Conservation (phyloP, 2,329 filamentous ascomycete species). For the Pseudogymnoascus verrucosus region DNA sequence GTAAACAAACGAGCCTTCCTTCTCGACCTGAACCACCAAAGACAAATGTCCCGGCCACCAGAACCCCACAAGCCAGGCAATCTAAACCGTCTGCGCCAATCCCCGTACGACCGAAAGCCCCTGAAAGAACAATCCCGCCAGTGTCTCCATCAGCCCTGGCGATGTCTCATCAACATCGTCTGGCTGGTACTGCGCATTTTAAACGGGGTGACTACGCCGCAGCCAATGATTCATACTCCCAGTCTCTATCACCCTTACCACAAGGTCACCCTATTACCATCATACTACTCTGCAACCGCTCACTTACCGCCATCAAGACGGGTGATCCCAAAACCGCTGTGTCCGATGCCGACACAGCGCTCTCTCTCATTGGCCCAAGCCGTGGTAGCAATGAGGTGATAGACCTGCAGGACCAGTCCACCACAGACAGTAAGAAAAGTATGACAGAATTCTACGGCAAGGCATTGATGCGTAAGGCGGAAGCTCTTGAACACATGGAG, state of each 20-base stretch:
- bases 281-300: constrained; percentile 83
- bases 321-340: constrained; percentile 86
- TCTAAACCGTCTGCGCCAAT: constrained; percentile 37
- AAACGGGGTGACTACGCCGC: constrained; percentile 88
- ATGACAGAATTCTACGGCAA: constrained; percentile 95
- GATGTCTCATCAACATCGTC: constrained; percentile 68
- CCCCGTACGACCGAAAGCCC: constrained; percentile 37
- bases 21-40: constrained; percentile 25
- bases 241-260: constrained; percentile 68
- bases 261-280: constrained; percentile 74
- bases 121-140: constrained; percentile 47
- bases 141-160: constrained; percentile 63
- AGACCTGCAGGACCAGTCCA: constrained; percentile 50
- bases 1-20: neutral
- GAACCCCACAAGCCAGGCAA: constrained; percentile 32
- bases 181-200: constrained; percentile 79
- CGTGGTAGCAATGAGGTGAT: constrained; percentile 77
- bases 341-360: constrained; percentile 70
- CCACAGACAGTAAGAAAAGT: constrained; percentile 59
- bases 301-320: constrained; percentile 82
- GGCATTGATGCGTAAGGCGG: constrained; percentile 86
- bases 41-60: constrained; percentile 28
- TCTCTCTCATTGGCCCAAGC: constrained; percentile 69
- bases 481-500: constrained; percentile 92
- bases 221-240: constrained; percentile 75